Percentiles rank a stretch among this genome's conserved stretches.
Evolutionary conservation across 108 stramenopile genomes (phyloP).

Genomic region (Nannochloropsis granulata): DNA sequence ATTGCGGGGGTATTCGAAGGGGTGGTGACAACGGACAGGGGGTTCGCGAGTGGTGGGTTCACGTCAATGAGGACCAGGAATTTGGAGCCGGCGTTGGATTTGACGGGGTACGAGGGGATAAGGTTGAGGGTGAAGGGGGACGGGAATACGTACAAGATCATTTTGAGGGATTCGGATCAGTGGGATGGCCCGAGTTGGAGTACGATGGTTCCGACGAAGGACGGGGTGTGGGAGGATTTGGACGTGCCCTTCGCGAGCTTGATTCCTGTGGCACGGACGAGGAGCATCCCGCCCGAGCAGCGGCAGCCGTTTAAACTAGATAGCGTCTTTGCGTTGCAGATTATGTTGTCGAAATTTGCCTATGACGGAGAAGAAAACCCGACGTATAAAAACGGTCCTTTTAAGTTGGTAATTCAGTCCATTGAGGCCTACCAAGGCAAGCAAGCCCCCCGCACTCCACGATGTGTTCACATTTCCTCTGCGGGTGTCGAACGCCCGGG

Average conservation of each 20-base stretch:
- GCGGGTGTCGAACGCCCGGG: conserved; percentile 20
- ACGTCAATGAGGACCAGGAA: conserved; percentile 23
- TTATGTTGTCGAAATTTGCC: conserved; percentile 38
- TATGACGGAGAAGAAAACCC: conserved; percentile 33
- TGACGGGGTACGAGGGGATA: conserved; percentile 10
- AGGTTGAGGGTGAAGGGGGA: conserved; percentile 34
- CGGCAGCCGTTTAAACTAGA: conserved; percentile 3
- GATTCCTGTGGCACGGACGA: conserved; percentile 10
- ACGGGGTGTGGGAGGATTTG: not conserved
- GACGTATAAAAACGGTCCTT: conserved; percentile 10
- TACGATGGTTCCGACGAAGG: not conserved
- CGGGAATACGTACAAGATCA: conserved; percentile 38
- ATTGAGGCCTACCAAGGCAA: not conserved
- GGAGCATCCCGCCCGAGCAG: conserved; percentile 4
- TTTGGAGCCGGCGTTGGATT: conserved; percentile 12
- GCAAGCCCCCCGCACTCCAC: not conserved
- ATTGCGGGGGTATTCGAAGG: conserved; percentile 16
- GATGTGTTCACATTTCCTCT: conserved; percentile 16
- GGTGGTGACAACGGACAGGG: conserved; percentile 22
- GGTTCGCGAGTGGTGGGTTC: conserved; percentile 28
- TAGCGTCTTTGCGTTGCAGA: conserved; percentile 23
- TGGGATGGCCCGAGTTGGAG: not conserved
- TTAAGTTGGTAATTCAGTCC: conserved; percentile 5
- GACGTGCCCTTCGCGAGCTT: not conserved
- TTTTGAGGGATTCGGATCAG: conserved; percentile 10